These are phyloP conservation scores for Epichloe scottii DNA, from an alignment of 2,329 filamentous ascomycete genomes.

Conservation along the genomic window DNA sequence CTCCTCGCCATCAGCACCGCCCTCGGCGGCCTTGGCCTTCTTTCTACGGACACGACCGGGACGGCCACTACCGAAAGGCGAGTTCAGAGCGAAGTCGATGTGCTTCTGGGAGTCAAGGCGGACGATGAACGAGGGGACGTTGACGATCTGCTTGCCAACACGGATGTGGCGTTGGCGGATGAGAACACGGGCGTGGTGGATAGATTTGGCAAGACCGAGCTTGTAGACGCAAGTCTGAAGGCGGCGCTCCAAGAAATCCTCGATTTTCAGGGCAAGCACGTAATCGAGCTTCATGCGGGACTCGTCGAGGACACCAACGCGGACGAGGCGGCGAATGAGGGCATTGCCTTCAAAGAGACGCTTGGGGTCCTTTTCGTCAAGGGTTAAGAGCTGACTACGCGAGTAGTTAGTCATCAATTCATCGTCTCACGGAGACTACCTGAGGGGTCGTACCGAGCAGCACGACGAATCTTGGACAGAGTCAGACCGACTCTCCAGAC, in stretches of 20 bases:
- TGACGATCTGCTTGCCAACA: slow-evolving; percentile 99
- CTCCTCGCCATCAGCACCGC: slow-evolving; percentile 65
- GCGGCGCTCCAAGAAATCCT: slow-evolving; percentile 99
- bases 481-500: slow-evolving; percentile 99
- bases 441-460: slow-evolving; percentile 65
- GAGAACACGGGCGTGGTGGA: slow-evolving; percentile 99
- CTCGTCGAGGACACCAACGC: slow-evolving; percentile 99
- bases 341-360: slow-evolving; percentile 99
- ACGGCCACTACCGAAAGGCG: slow-evolving; percentile 93
- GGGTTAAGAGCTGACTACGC: slow-evolving; percentile 90
- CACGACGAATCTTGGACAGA: slow-evolving; percentile 99
- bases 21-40: slow-evolving; percentile 96
- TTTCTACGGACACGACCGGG: slow-evolving; percentile 97
- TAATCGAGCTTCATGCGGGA: slow-evolving; percentile 99
- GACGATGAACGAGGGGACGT: slow-evolving; percentile 98
- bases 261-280: slow-evolving; percentile 96
- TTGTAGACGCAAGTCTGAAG: slow-evolving; percentile 99
- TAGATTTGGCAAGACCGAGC: slow-evolving; percentile 99
- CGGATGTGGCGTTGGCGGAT: slow-evolving; percentile 99
- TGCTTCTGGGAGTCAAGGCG: slow-evolving; percentile 99
- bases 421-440: neutral
- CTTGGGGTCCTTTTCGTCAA: slow-evolving; percentile 99
- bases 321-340: slow-evolving; percentile 98
- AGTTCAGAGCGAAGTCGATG: slow-evolving; percentile 97
- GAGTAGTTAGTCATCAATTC: slow-evolving; percentile 12